Percentiles rank a stretch among this genome's conserved stretches.
These are phyloP conservation scores for Acorus gramineus DNA, from an alignment of 106 monocot species.

Conservation along the genomic window DNA sequence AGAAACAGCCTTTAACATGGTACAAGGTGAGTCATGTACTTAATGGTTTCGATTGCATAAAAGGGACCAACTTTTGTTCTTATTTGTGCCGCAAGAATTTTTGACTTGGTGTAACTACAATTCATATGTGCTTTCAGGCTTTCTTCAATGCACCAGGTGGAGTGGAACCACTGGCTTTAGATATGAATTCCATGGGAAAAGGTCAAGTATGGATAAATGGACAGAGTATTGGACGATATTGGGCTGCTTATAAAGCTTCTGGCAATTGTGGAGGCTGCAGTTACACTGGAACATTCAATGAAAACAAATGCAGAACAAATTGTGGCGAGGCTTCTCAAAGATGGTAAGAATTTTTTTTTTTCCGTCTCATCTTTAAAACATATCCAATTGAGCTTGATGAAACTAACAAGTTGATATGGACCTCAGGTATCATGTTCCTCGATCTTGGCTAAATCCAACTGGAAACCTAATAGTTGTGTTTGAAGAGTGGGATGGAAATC, in stretches of 20 bases:
- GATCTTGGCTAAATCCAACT: slow-evolving; percentile 72
- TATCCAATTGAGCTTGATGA: background rate
- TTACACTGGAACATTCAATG: slow-evolving; percentile 68
- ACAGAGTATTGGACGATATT: slow-evolving; percentile 81
- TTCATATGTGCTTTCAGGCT: slow-evolving; percentile 20
- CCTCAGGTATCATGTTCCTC: slow-evolving; percentile 86
- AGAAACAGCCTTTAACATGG: slow-evolving; percentile 73
- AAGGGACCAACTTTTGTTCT: too few relatives aligned
- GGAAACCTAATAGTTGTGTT: slow-evolving; percentile 78
- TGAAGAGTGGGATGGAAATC: slow-evolving; percentile 90
- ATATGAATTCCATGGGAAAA: slow-evolving; percentile 90
- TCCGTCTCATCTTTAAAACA: background rate
- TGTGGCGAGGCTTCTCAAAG: slow-evolving; percentile 88
- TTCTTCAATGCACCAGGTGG: slow-evolving; percentile 83
- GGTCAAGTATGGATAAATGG: slow-evolving; percentile 98
- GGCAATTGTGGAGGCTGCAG: slow-evolving; percentile 56
- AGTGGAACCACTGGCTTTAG: slow-evolving; percentile 72
- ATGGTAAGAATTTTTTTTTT: slow-evolving; percentile 40
- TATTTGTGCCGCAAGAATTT: too few relatives aligned
- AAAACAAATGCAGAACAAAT: slow-evolving; percentile 66
- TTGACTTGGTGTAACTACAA: too few relatives aligned
- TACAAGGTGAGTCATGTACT: slow-evolving; percentile 54
- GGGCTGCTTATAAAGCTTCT: slow-evolving; percentile 74
- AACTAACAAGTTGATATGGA: background rate
- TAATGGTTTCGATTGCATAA: background rate